phyloP scores from a whole-genome alignment of 1,284 basidiomycete genomes.

The Trichosporon sp. region DNA sequence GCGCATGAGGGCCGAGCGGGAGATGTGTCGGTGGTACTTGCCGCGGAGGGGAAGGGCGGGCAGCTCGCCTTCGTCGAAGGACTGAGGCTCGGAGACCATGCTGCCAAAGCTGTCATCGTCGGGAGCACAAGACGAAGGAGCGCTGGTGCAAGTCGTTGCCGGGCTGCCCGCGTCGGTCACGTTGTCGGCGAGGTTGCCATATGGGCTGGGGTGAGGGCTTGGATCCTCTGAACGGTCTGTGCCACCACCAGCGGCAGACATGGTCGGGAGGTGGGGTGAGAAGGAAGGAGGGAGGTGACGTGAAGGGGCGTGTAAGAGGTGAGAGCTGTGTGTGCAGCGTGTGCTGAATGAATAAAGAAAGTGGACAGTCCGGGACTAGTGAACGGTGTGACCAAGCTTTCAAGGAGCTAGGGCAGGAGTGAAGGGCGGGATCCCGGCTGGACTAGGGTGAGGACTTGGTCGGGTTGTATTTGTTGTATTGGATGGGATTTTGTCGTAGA shows the following conservation, averaged over 20 bases:
- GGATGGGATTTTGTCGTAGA: slow-evolving; percentile 15
- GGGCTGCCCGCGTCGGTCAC: slow-evolving; percentile 16
- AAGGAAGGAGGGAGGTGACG: background rate
- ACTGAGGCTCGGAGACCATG: slow-evolving; percentile 9
- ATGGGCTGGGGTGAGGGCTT: slow-evolving; percentile 14
- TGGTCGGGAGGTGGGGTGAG: background rate
- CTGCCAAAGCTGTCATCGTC: slow-evolving; percentile 18
- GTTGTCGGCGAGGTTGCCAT: slow-evolving; percentile 14
- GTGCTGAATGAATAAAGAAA: background rate
- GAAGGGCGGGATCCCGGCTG: slow-evolving; percentile 15
- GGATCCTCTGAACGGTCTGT: slow-evolving; percentile 18
- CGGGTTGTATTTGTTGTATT: slow-evolving; percentile 9
- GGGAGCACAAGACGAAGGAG: slow-evolving; percentile 10
- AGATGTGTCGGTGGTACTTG: slow-evolving; percentile 47
- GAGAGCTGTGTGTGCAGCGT: background rate
- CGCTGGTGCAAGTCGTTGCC: slow-evolving; percentile 1
- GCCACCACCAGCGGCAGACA: background rate
- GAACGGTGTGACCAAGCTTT: background rate
- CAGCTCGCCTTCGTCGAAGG: slow-evolving; percentile 6
- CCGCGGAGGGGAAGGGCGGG: slow-evolving; percentile 3
- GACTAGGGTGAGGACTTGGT: slow-evolving; percentile 10
- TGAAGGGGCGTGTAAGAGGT: background rate
- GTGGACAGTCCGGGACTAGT: background rate
- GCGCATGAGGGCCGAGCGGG: slow-evolving; percentile 52
- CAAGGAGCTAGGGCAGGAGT: background rate